Evolutionary conservation across 2,329 filamentous ascomycete genomes (phyloP).

Genomic region (Teratosphaeria pseudoeucalypti): DNA sequence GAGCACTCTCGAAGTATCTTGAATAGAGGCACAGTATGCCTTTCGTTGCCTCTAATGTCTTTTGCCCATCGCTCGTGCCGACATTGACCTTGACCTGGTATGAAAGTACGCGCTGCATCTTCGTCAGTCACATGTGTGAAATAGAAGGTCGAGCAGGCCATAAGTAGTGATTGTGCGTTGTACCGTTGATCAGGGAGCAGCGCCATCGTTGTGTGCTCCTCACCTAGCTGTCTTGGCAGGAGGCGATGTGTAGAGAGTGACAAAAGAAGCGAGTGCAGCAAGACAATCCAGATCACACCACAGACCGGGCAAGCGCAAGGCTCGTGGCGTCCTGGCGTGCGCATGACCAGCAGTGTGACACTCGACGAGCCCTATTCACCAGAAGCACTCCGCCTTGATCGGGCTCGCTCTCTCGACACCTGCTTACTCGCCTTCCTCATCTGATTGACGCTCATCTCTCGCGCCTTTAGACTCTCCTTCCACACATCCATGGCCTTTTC

Average conservation of each 20-base stretch:
- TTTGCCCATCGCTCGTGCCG: neutral
- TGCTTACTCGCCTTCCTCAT: constrained; percentile 58
- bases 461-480: constrained; percentile 27
- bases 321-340: neutral
- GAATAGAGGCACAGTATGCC: constrained; percentile 2
- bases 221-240: neutral
- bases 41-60: neutral
- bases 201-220: neutral
- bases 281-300: neutral
- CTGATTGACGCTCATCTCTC: constrained; percentile 53
- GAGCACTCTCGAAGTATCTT: constrained; percentile 2
- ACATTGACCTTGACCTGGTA: neutral
- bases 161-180: neutral
- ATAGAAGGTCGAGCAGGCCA: neutral
- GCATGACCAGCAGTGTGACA: neutral
- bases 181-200: neutral
- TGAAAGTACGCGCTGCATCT: neutral
- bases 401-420: constrained; percentile 14
- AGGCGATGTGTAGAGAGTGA: neutral
- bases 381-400: neutral
- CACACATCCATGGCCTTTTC: constrained; percentile 47
- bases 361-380: neutral
- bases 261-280: too few species aligned
- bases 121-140: neutral
- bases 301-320: neutral